Conservation (phyloP, 2,329 filamentous ascomycete genomes). For the Alternaria sp. region DNA sequence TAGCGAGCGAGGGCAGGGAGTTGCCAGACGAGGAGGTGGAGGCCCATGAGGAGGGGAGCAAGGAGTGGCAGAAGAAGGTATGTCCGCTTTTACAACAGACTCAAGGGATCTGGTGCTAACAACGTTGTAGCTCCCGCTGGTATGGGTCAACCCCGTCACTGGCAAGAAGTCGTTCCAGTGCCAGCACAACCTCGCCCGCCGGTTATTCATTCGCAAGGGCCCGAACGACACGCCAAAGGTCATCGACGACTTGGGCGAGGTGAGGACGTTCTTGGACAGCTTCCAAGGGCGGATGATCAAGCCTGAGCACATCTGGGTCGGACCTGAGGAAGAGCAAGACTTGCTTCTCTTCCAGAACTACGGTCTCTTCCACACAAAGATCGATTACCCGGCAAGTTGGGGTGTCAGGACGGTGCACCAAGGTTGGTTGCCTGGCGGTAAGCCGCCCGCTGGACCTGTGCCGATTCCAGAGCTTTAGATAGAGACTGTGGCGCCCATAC, state of each 20-base stretch:
- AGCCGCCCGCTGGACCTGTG: neutral
- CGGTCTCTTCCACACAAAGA: constrained; percentile 6
- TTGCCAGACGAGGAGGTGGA: neutral
- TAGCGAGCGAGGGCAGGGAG: constrained; percentile 3
- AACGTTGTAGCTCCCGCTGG: neutral
- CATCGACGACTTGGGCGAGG: neutral
- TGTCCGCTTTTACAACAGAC: neutral
- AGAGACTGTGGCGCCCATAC: neutral
- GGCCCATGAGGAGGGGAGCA: neutral
- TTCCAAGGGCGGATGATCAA: constrained; percentile 4
- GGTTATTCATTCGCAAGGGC: neutral
- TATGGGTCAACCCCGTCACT: constrained; percentile 4
- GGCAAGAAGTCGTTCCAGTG: neutral
- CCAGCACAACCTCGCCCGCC: neutral
- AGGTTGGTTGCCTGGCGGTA: neutral
- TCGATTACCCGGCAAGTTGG: constrained; percentile 3
- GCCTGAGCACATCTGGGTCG: constrained; percentile 5
- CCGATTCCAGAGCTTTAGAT: neutral
- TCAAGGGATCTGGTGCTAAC: neutral
- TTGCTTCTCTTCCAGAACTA: constrained; percentile 2
- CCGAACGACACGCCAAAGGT: constrained; percentile 1
- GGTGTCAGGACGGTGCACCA: constrained; percentile 1
- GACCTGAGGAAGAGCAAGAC: constrained; percentile 1
- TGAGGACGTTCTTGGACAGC: constrained; percentile 2
- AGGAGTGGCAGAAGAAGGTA: constrained; percentile 4